These are phyloP conservation scores for Oligophagozyma castellii DNA, from an alignment of 1,139 yeast species.

Conservation along the genomic window DNA sequence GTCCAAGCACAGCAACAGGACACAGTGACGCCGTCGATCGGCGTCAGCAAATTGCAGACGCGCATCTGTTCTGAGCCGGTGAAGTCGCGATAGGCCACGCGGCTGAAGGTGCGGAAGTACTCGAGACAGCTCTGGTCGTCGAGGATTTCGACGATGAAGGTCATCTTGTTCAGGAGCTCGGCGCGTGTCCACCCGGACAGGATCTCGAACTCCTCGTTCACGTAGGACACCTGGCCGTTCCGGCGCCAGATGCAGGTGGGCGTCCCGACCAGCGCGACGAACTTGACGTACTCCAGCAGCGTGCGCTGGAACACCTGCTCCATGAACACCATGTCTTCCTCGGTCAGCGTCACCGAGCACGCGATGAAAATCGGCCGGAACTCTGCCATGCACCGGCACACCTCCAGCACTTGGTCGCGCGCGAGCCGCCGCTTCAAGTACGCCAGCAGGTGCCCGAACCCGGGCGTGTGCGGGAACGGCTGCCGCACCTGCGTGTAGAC, in stretches of 20 bases:
- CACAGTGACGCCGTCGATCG: conserved; percentile 29
- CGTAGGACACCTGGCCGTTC: conserved; percentile 90
- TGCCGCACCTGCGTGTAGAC: conserved; percentile 59
- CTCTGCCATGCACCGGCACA: conserved; percentile 82
- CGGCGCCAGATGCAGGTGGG: conserved; percentile 94
- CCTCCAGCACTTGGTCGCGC: conserved; percentile 54
- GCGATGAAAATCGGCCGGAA: conserved; percentile 90
- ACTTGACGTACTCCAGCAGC: conserved; percentile 72
- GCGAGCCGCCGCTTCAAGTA: conserved; percentile 63
- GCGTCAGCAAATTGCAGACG: conserved; percentile 28
- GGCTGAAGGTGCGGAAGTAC: conserved; percentile 73
- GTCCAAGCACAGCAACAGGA: conserved; percentile 85
- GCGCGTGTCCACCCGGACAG: conserved; percentile 81
- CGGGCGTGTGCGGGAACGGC: conserved; percentile 84
- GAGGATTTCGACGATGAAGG: conserved; percentile 78
- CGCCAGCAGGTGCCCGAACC: conserved; percentile 68
- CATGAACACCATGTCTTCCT: conserved; percentile 85
- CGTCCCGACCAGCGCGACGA: conserved; percentile 74
- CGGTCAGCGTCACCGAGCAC: conserved; percentile 74
- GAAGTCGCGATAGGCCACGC: conserved; percentile 84
- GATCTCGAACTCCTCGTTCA: conserved; percentile 81
- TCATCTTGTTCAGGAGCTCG: conserved; percentile 46
- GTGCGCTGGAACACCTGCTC: conserved; percentile 94
- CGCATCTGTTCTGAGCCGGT: conserved; percentile 79
- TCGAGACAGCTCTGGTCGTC: conserved; percentile 80